Base-by-base conservation (phyloP, 2,329 filamentous ascomycete species). In the Penicillium sp. region DNA sequence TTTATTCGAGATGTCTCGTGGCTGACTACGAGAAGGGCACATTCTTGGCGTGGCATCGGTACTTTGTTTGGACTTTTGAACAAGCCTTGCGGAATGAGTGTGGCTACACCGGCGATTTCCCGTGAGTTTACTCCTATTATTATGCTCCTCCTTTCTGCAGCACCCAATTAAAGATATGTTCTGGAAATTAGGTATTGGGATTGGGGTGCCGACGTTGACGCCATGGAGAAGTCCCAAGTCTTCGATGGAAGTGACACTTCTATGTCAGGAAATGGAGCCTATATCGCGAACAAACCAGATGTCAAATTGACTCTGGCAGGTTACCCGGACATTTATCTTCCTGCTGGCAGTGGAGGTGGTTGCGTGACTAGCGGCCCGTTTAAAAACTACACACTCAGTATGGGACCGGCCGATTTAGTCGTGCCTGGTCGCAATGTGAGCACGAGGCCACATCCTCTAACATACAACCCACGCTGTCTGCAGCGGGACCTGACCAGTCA, bases 221-320 rank as follows among this genome's bases (percentile, higher is more conserved):
- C 67, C 13, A 61, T 75, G 32, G 59, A 68, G 33, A 72, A 65
- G 55, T 80, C 77, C 1, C 67, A 77, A 7, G 64, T 81, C 43
- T 80, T 80, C 52, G 78, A 82, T 54, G 80, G 80, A 12, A 77
- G 71, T 46, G 74, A 71, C 1, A 69, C 68, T 6, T 77, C 74
- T 15, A 69, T 82, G 60, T 72, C 70, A 3, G 78, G 79, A 8
- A 76, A 80, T 56, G 78, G 79, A 3, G 72, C 52, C 7, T 66
- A 66, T 46, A 61, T 74, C 33, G 40, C 60, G 2, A 50, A 63
- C 37, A 60, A 64, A 44, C 17, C 60, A 13, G 57, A 65, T 20
- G 62, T 67, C 24, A 51, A 29, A 49, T 56, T 59, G 32, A 57
- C 17, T 20, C 39, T 62, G 2, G 20, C 20, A n/a, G 59, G 55